Evolutionary conservation across 345 rosid genomes (phyloP).

Genomic region (Mangifera indica): DNA sequence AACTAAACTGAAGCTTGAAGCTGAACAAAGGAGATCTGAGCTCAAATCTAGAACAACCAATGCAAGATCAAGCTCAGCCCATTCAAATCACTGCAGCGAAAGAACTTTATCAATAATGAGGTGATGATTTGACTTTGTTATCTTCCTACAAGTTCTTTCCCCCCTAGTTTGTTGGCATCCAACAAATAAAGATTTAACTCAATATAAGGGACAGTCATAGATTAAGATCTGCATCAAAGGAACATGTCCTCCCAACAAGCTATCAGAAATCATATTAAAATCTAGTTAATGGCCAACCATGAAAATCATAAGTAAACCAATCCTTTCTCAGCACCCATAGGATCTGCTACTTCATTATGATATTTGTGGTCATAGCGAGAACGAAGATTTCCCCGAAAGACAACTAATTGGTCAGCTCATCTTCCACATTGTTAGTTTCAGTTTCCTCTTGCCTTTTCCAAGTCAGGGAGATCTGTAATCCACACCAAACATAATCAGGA

Average conservation of each 20-base stretch:
- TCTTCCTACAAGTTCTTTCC: too few species aligned
- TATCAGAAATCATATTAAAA: background rate
- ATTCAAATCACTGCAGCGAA: too few species aligned
- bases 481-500: slow-evolving; percentile 1
- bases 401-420: background rate
- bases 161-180: too few species aligned
- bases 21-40: too few species aligned
- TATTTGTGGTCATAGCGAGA: too few species aligned
- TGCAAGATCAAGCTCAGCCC: too few species aligned
- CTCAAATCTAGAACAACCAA: too few species aligned
- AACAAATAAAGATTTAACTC: too few species aligned
- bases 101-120: too few species aligned
- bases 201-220: background rate
- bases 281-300: background rate
- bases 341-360: background rate
- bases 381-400: background rate
- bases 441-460: slow-evolving; percentile 84
- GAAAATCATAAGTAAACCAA: background rate
- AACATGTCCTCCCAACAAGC: background rate
- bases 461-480: slow-evolving; percentile 89
- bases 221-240: background rate
- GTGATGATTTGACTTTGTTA: too few species aligned
- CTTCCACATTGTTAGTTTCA: slow-evolving; percentile 12
- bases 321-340: background rate
- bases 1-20: too few species aligned